Base-by-base conservation (phyloP, 352 stramenopile species). In the Phytophthora pini region DNA sequence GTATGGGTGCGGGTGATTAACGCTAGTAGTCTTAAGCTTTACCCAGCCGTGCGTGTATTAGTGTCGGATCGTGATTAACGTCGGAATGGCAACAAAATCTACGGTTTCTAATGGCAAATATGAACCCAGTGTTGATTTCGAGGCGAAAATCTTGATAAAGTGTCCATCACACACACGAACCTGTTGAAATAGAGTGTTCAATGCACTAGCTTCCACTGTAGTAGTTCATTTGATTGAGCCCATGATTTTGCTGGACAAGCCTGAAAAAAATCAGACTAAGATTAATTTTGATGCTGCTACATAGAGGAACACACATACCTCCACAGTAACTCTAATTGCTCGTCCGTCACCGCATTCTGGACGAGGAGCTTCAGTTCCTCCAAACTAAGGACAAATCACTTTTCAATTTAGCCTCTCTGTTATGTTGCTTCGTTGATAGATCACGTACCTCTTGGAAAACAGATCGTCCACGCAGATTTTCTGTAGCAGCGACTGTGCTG, bases 401-500 rank as follows among this genome's bases (percentile, higher is more conserved):
- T 17, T 22, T 38, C 27, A 29, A 5, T 8, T 41, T 24, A 36
- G 31, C 8, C 31, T 36, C 8, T 36, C 9, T 36, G 8, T 13
- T 13, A 13, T 13, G 1, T 36, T 36, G 31, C 31, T 36, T 9
- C 29, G 26, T 56, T 31, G 24, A 29, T 45, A 32, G 5, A 13
- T 46, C 1, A 10, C 41, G 11, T 56, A 88, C 79, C 74, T 72
- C 68, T 70, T 82, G 2, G 38, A 76, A 15, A 80, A 74, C 31
- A 93, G 51, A 46, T 90, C 84, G 40, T 81, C 63, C 20, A 92
- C 68, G 13, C 73, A 82, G 15, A 92, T 76, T 45, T 80, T 85
- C 57, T 93, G 78, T 5, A 93, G 65, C 11, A 92, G 56, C 5
- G 83, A 91, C 54, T 93, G 85, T 24, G 85, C 81, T 27, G 81